A percentile compares a stretch with the other conserved stretches of the same genome.
Conservation (phyloP, 768 basidiomycete genomes). For the Pulveroboletus sp. region DNA sequence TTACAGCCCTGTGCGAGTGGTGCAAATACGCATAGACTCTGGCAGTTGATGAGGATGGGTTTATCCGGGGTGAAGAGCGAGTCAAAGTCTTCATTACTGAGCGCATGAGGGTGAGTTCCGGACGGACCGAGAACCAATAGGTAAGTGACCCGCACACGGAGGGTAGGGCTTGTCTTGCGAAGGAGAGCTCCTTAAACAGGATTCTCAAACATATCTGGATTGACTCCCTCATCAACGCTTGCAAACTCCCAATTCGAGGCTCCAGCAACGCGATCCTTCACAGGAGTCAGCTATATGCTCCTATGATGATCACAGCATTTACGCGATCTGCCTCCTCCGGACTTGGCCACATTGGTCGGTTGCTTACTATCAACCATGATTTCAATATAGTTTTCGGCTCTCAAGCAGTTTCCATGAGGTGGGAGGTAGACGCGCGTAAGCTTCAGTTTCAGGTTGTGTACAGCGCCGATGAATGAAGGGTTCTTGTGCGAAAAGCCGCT, state of each 20-base stretch:
- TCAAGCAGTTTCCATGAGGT: conserved; percentile 84
- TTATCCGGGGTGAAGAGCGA: conserved; percentile 68
- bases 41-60: conserved; percentile 77
- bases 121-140: conserved; percentile 71
- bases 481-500: conserved; percentile 91
- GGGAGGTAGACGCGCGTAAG: conserved; percentile 78
- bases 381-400: conserved; percentile 82
- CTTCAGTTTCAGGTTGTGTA: conserved; percentile 71
- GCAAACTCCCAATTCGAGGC: conserved; percentile 84
- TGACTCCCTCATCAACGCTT: conserved; percentile 63
- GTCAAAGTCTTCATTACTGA: conserved; percentile 57
- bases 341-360: conserved; percentile 69
- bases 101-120: conserved; percentile 75
- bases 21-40: conserved; percentile 42
- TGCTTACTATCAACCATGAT: conserved; percentile 88
- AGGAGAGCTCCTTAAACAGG: conserved; percentile 66
- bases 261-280: conserved; percentile 78
- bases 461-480: conserved; percentile 78
- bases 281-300: not conserved
- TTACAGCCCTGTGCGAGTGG: too few species aligned
- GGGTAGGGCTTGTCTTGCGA: conserved; percentile 58
- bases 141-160: conserved; percentile 84
- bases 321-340: conserved; percentile 71
- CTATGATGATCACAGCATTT: conserved; percentile 7
- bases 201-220: conserved; percentile 61